phyloP scores from a whole-genome alignment of 208 protist genomes.

The Crithidia mellificae region DNA sequence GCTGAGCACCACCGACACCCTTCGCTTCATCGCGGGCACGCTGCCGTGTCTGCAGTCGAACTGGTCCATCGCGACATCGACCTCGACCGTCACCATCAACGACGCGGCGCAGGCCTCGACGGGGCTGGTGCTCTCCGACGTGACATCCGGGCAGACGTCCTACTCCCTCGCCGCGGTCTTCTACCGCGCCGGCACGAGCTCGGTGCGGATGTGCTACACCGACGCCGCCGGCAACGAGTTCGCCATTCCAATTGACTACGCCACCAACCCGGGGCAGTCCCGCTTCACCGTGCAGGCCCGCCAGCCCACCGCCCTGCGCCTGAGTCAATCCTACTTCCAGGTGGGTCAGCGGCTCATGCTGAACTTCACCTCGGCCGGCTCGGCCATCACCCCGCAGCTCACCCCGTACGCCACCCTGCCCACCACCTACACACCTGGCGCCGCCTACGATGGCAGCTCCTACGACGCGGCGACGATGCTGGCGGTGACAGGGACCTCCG shows the following conservation, averaged over 20 bases:
- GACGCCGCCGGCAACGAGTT: conserved; percentile 81
- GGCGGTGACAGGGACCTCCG: conserved; percentile 28
- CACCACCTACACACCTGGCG: conserved; percentile 50
- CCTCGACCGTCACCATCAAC: conserved; percentile 48
- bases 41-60: conserved; percentile 51
- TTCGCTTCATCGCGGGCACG: conserved; percentile 57
- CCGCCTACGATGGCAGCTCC: conserved; percentile 56
- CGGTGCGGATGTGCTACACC: conserved; percentile 79
- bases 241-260: conserved; percentile 63
- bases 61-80: conserved; percentile 27
- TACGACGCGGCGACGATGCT: conserved; percentile 71
- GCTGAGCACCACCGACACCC: conserved; percentile 40
- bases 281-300: conserved; percentile 42
- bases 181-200: conserved; percentile 51
- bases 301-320: conserved; percentile 38
- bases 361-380: conserved; percentile 39
- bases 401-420: conserved; percentile 50
- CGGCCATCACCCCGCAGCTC: conserved; percentile 31
- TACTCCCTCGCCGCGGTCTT: conserved; percentile 55
- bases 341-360: conserved; percentile 73
- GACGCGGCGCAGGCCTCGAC: conserved; percentile 45
- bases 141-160: conserved; percentile 21
- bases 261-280: conserved; percentile 29
- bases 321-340: conserved; percentile 34
- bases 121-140: conserved; percentile 39